Conservation (phyloP, 78 protist species). For the Isochrysis galbana region DNA sequence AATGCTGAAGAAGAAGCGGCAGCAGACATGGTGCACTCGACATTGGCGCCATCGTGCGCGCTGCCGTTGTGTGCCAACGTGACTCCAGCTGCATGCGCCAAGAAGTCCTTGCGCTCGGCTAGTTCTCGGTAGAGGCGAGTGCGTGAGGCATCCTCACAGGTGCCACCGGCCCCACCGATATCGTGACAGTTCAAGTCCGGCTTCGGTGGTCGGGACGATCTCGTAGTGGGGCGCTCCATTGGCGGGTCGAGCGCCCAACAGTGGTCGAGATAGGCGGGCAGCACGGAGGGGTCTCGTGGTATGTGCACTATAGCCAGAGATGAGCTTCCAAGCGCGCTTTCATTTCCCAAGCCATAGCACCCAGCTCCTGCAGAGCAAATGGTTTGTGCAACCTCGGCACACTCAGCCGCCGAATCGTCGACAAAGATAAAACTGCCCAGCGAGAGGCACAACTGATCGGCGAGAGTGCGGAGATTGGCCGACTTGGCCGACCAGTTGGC, state of each 20-base stretch:
- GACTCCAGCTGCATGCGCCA: background rate
- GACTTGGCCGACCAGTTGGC: background rate
- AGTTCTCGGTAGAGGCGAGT: background rate
- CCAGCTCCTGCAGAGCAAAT: background rate
- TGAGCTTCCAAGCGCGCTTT: too few relatives aligned
- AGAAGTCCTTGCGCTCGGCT: background rate
- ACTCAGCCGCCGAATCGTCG: constrained; percentile 24
- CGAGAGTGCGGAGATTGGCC: background rate
- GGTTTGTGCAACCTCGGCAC: constrained; percentile 31
- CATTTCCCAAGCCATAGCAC: too few relatives aligned
- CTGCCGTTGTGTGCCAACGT: background rate
- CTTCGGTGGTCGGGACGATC: background rate
- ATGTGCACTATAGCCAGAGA: background rate
- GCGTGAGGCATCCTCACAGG: background rate
- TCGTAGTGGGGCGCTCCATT: background rate
- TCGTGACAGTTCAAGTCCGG: too few relatives aligned
- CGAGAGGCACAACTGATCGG: background rate
- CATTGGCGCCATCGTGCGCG: too few relatives aligned
- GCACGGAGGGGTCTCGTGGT: background rate
- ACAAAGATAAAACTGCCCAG: background rate
- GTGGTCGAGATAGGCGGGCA: too few relatives aligned
- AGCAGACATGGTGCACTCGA: too few relatives aligned
- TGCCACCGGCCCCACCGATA: background rate
- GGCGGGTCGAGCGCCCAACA: constrained; percentile 9
- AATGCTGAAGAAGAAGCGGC: background rate